Evolutionary conservation across 2,329 filamentous ascomycete species (phyloP).

Genomic region (Colletotrichum sidae): DNA sequence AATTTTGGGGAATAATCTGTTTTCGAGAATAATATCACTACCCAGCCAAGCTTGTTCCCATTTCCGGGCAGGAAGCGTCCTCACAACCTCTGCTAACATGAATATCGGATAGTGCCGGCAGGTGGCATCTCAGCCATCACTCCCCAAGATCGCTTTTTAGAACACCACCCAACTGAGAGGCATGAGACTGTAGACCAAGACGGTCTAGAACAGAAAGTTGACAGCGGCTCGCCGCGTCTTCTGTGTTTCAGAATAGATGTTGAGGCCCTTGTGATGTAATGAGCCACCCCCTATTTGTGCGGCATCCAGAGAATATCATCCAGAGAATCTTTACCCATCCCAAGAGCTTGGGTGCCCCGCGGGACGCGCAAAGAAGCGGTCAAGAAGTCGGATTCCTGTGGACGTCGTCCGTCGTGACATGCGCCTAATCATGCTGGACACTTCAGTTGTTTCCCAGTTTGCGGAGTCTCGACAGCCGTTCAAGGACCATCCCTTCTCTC

Average conservation of each 20-base stretch:
- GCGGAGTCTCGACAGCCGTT: no score
- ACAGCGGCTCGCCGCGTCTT: slow-evolving; percentile 32
- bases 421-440: background rate
- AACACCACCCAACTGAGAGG: no score
- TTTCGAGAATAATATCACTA: no score
- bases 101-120: no score
- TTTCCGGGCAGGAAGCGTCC: no score
- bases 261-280: slow-evolving; percentile 7
- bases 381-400: background rate
- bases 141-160: no score
- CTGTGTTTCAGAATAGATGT: slow-evolving; percentile 16
- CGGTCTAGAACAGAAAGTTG: slow-evolving; percentile 11
- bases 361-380: slow-evolving; percentile 30
- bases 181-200: background rate
- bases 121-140: no score
- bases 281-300: slow-evolving; percentile 15
- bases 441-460: no score
- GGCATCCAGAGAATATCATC: background rate
- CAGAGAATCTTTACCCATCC: slow-evolving; percentile 7
- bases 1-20: no score
- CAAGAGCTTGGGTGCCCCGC: slow-evolving; percentile 27
- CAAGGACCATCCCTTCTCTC: no score
- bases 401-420: background rate
- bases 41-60: no score
- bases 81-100: no score